These are phyloP conservation scores for Naganishia albida DNA, from an alignment of 1,284 basidiomycete genomes.

Conservation along the genomic window DNA sequence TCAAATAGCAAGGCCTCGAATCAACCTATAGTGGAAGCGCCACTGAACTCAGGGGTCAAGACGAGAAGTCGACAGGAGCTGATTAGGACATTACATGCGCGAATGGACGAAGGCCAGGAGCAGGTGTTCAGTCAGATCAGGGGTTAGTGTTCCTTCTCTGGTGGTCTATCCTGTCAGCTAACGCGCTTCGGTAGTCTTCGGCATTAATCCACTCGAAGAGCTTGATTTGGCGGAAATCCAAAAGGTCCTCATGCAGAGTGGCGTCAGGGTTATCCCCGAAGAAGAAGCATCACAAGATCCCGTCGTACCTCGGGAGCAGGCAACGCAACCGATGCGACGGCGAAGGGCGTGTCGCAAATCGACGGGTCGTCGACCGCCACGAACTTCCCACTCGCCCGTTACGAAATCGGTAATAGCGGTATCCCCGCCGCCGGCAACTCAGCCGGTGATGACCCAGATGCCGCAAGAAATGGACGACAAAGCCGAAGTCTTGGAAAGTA, in stretches of 20 bases:
- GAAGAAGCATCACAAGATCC: not conserved
- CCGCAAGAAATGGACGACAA: too few relatives aligned
- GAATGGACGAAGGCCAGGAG: not conserved
- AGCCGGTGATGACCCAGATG: not conserved
- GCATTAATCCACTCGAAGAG: constrained; percentile 14
- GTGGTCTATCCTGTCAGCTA: not conserved
- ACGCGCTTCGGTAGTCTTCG: constrained; percentile 5
- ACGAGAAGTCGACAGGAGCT: constrained; percentile 9
- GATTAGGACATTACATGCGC: constrained; percentile 3
- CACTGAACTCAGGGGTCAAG: not conserved
- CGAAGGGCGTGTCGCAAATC: constrained; percentile 24
- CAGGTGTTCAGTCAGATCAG: not conserved
- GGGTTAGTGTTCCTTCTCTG: not conserved
- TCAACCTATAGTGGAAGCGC: not conserved
- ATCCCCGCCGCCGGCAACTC: not conserved
- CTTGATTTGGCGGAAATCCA: constrained; percentile 11
- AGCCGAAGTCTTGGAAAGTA: not conserved
- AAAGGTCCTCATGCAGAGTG: constrained; percentile 8
- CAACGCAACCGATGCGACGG: not conserved
- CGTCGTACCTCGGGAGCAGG: too few relatives aligned
- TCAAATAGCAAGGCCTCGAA: not conserved
- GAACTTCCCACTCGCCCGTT: not conserved
- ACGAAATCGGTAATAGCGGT: not conserved
- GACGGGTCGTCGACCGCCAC: constrained; percentile 5
- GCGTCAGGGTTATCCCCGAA: constrained; percentile 4